Conservation (phyloP, 2,329 filamentous ascomycete species). For the Thermothelomyces thermophilus region DNA sequence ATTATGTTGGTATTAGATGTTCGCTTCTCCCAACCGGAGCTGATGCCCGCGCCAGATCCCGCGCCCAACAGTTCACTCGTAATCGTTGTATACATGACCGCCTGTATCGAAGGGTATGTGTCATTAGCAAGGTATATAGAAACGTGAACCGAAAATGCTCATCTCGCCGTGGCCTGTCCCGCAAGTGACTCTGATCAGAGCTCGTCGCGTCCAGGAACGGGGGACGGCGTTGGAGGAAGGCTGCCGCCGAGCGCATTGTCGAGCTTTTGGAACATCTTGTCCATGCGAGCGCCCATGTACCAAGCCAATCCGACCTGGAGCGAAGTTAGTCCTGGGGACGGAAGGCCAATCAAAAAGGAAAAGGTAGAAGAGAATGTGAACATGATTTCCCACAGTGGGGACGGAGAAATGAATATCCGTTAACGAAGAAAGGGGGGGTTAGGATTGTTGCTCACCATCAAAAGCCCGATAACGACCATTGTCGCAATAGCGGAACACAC, state of each 20-base stretch:
- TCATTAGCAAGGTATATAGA: slow-evolving; percentile 17
- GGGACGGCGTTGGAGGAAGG: slow-evolving; percentile 1
- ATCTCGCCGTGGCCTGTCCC: background rate
- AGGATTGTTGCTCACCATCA: slow-evolving; percentile 62
- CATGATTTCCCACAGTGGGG: slow-evolving; percentile 4
- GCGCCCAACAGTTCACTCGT: slow-evolving; percentile 1
- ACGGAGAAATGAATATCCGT: slow-evolving; percentile 10
- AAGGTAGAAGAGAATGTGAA: background rate
- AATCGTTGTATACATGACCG: slow-evolving; percentile 13
- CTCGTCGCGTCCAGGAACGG: slow-evolving; percentile 27
- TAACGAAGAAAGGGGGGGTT: background rate
- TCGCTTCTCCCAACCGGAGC: background rate
- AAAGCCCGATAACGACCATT: slow-evolving; percentile 61
- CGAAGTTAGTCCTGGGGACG: slow-evolving; percentile 2
- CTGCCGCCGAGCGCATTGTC: slow-evolving; percentile 20
- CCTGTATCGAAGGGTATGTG: slow-evolving; percentile 8
- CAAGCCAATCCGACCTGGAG: slow-evolving; percentile 68
- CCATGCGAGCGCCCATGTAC: slow-evolving; percentile 75
- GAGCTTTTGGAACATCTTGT: slow-evolving; percentile 56
- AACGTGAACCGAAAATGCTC: slow-evolving; percentile 7
- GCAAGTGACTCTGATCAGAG: slow-evolving; percentile 24
- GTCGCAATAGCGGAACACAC: slow-evolving; percentile 58
- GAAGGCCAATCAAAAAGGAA: background rate
- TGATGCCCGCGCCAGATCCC: background rate
- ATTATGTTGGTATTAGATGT: slow-evolving; percentile 12